phyloP scores from a whole-genome alignment of 2,329 filamentous ascomycete species.

The Rhynchosporium graminicola region DNA sequence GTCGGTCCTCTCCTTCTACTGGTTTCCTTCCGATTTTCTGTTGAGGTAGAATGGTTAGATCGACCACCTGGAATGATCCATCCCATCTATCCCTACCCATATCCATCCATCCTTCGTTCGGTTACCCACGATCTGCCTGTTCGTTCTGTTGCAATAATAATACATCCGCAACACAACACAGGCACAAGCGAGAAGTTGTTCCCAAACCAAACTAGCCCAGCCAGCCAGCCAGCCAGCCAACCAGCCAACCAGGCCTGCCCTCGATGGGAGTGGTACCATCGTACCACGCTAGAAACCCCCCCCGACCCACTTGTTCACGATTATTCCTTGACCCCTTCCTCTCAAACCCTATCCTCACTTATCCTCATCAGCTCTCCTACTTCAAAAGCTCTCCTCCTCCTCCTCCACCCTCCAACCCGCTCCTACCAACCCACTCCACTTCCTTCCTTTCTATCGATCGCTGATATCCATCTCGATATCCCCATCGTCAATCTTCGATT shows the following conservation, averaged over 20 bases:
- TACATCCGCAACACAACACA: conserved; percentile 6
- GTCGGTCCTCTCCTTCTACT: too few species aligned
- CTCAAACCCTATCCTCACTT: not conserved
- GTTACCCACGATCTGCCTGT: not conserved
- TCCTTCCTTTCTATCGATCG: conserved; percentile 10
- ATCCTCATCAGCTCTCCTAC: not conserved
- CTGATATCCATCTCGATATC: conserved; percentile 13
- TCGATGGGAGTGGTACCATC: not conserved
- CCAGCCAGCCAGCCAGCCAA: not conserved
- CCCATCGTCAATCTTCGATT: conserved; percentile 14
- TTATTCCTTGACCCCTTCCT: not conserved
- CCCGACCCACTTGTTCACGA: conserved; percentile 5
- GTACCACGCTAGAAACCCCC: not conserved
- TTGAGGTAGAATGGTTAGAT: too few species aligned
- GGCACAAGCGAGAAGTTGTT: not conserved
- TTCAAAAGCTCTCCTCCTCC: conserved; percentile 9
- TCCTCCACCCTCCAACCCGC: conserved; percentile 3
- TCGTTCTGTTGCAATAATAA: not conserved
- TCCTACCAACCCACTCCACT: conserved; percentile 9
- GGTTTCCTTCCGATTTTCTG: too few species aligned
- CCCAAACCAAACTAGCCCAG: conserved; percentile 4
- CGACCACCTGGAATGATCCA: too few species aligned
- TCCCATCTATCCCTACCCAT: not conserved
- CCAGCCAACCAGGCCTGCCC: not conserved
- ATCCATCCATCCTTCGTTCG: not conserved